A percentile compares a stretch with the other conserved stretches of the same genome.
phyloP scores from a whole-genome alignment of 2,329 filamentous ascomycete genomes.

The Paracorniculantispora psalliotae region DNA sequence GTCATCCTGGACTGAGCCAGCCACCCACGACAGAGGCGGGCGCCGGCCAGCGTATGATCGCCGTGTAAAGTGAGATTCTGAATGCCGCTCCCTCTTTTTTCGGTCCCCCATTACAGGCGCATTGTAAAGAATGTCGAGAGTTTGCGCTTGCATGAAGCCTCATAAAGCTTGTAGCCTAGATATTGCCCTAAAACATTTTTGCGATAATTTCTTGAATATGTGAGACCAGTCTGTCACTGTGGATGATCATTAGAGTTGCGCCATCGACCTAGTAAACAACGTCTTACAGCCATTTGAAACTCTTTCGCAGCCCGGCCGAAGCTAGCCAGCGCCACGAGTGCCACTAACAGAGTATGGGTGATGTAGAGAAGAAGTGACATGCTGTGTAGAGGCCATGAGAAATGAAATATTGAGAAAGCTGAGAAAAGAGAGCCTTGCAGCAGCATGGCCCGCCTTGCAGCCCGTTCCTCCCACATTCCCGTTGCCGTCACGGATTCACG shows the following conservation, averaged over 20 bases:
- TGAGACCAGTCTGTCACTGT: neutral
- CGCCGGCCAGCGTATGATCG: neutral
- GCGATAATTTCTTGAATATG: neutral
- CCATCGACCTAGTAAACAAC: slow-evolving; percentile 4
- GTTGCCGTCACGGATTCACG: neutral
- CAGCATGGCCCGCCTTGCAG: neutral
- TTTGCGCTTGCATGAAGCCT: neutral
- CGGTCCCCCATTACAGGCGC: neutral
- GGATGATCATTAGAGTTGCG: neutral
- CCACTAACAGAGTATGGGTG: neutral
- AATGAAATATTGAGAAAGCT: neutral
- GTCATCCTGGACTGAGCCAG: neutral
- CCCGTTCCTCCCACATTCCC: neutral
- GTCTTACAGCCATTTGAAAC: slow-evolving; percentile 7
- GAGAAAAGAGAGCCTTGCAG: neutral
- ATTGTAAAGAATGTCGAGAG: neutral
- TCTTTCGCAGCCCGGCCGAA: neutral
- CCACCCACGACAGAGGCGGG: neutral
- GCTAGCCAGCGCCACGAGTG: neutral
- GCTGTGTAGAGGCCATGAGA: neutral
- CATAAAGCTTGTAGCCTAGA: neutral
- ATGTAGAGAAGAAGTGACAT: neutral
- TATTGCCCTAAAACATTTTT: neutral
- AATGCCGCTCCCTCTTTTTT: neutral
- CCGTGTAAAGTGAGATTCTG: neutral